Percentiles rank a stretch among this genome's conserved stretches.
These are phyloP conservation scores for Yamadazyma jaroonii DNA, from an alignment of 1,139 yeast genomes.

Conservation along the genomic window DNA sequence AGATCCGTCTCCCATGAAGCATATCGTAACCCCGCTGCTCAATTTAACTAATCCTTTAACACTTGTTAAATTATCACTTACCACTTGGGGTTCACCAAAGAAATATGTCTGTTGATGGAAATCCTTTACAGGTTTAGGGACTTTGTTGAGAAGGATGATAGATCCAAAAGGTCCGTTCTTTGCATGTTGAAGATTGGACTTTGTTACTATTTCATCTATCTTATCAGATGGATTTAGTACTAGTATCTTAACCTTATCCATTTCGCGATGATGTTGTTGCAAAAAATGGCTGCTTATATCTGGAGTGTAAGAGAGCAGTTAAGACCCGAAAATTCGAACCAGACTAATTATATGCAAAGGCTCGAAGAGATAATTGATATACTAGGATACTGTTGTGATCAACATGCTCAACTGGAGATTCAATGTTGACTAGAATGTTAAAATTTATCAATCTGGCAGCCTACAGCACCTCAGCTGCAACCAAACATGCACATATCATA, in stretches of 20 bases:
- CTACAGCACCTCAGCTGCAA: too few relatives aligned
- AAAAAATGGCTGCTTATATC: background rate
- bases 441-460: too few relatives aligned
- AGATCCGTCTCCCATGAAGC: constrained; percentile 26
- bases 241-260: constrained; percentile 30
- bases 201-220: constrained; percentile 40
- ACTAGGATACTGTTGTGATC: too few relatives aligned
- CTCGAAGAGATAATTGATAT: too few relatives aligned
- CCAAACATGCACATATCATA: too few relatives aligned
- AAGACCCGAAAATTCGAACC: too few relatives aligned
- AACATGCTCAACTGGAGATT: too few relatives aligned
- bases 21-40: constrained; percentile 45
- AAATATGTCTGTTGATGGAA: constrained; percentile 8
- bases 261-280: constrained; percentile 12
- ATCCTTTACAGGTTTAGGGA: constrained; percentile 8
- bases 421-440: too few relatives aligned
- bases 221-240: constrained; percentile 49
- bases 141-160: constrained; percentile 52
- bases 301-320: background rate
- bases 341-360: too few relatives aligned
- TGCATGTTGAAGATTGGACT: constrained; percentile 47
- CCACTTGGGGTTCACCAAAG: background rate
- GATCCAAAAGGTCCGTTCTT: constrained; percentile 68
- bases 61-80: constrained; percentile 1
- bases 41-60: constrained; percentile 27